Percentiles rank a stretch among this genome's conserved stretches.
These are phyloP conservation scores for Papiliotrema fonsecae DNA, from an alignment of 1,284 basidiomycete species.

Conservation along the genomic window DNA sequence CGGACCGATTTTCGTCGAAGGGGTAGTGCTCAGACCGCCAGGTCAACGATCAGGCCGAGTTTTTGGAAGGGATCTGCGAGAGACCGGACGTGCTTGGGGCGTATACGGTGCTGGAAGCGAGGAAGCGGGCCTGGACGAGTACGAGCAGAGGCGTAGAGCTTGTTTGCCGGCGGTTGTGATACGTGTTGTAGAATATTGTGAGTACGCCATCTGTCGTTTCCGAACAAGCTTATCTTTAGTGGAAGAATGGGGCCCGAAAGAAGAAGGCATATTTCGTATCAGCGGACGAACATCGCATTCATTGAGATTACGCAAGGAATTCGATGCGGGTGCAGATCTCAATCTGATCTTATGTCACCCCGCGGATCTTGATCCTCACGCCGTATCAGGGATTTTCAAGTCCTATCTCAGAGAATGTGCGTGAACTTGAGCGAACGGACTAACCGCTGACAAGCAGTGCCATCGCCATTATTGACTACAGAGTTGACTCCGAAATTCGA, in stretches of 20 bases:
- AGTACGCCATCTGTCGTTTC: slow-evolving; percentile 10
- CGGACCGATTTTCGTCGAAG: slow-evolving; percentile 22
- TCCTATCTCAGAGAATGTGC: slow-evolving; percentile 51
- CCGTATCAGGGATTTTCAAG: slow-evolving; percentile 69
- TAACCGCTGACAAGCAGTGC: slow-evolving; percentile 54
- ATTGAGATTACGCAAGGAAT: slow-evolving; percentile 66
- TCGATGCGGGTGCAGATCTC: slow-evolving; percentile 64
- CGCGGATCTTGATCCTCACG: slow-evolving; percentile 69
- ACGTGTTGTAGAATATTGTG: slow-evolving; percentile 45
- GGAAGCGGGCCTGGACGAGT: slow-evolving; percentile 20
- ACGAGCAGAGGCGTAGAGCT: slow-evolving; percentile 24
- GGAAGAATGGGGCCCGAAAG: slow-evolving; percentile 44
- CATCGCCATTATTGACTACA: slow-evolving; percentile 71
- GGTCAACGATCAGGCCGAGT: slow-evolving; percentile 22
- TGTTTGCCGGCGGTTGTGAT: slow-evolving; percentile 46
- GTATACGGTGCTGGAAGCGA: slow-evolving; percentile 16
- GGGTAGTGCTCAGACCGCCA: slow-evolving; percentile 22
- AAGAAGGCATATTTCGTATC: slow-evolving; percentile 50
- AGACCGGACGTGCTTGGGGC: slow-evolving; percentile 31
- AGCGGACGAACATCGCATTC: slow-evolving; percentile 57
- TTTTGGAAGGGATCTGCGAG: slow-evolving; percentile 36
- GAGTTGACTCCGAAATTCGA: slow-evolving; percentile 69
- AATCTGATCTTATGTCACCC: slow-evolving; percentile 2
- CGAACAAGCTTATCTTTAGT: slow-evolving; percentile 26
- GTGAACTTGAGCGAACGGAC: background rate